Evolutionary conservation across 371 early-diverging fungal species (phyloP).

Genomic region (Dinochytrium kinnereticum): DNA sequence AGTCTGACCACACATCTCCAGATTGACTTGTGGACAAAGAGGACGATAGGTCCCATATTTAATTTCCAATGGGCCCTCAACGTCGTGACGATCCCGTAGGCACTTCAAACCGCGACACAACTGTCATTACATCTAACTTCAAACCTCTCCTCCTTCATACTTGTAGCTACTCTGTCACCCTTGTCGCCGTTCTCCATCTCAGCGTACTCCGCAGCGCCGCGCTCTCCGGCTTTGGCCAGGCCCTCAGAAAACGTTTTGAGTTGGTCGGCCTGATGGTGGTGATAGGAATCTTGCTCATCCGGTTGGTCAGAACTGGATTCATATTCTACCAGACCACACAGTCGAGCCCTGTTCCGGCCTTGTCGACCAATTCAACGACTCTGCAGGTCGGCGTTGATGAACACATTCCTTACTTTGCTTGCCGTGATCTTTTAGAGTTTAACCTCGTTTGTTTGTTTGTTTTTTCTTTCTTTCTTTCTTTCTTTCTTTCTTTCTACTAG

Average conservation of each 20-base stretch:
- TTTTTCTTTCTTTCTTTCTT: too few species aligned
- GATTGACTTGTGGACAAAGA: too few species aligned
- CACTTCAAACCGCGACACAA: background rate
- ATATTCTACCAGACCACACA: slow-evolving; percentile 9
- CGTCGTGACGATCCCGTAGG: background rate
- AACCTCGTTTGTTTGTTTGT: too few species aligned
- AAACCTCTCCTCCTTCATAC: background rate
- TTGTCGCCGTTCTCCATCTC: background rate
- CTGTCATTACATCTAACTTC: background rate
- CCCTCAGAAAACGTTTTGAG: background rate
- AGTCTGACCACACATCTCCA: too few species aligned
- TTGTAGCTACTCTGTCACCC: background rate
- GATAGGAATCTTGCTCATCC: background rate
- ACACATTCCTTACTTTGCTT: too few species aligned
- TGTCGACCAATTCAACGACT: background rate
- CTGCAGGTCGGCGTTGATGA: background rate
- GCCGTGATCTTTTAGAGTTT: too few species aligned
- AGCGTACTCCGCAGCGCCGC: background rate
- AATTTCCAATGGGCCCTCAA: background rate
- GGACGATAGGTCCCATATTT: too few species aligned
- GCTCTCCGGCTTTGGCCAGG: background rate
- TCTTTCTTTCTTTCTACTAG: background rate
- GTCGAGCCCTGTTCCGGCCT: background rate
- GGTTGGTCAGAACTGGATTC: slow-evolving; percentile 1
- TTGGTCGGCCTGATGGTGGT: background rate